Evolutionary conservation across 106 monocot genomes (phyloP).

Genomic region (Dendrobium nobile): DNA sequence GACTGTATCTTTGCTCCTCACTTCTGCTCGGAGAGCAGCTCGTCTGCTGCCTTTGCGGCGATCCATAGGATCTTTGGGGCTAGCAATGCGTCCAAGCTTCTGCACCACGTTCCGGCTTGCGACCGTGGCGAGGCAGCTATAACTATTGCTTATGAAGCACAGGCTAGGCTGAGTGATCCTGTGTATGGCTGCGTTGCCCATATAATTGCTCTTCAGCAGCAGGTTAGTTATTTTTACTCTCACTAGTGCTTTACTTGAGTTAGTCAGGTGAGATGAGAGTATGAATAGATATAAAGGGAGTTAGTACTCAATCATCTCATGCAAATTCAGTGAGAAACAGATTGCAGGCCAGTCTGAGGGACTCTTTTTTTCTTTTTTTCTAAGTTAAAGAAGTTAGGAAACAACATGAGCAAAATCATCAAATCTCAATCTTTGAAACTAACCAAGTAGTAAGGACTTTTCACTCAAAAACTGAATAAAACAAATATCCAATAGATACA

Average conservation of each 20-base stretch:
- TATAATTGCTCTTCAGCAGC: constrained; percentile 67
- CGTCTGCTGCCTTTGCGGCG: constrained; percentile 37
- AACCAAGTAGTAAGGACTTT: too few species aligned
- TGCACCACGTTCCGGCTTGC: constrained; percentile 25
- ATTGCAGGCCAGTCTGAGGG: too few species aligned
- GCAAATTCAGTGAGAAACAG: too few species aligned
- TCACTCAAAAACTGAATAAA: too few species aligned
- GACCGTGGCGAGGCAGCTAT: constrained; percentile 56
- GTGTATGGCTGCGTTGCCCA: constrained; percentile 66
- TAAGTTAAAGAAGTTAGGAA: too few species aligned
- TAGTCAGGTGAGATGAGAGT: too few species aligned
- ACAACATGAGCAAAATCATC: too few species aligned
- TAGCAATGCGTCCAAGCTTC: constrained; percentile 67
- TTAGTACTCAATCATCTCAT: too few species aligned
- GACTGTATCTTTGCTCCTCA: constrained; percentile 61
- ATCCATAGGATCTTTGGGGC: constrained; percentile 72
- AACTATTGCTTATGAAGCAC: constrained; percentile 67
- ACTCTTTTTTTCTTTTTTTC: too few species aligned
- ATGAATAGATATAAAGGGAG: too few species aligned
- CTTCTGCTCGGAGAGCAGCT: constrained; percentile 47
- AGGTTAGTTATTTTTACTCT: constrained; percentile 18
- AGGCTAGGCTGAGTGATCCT: constrained; percentile 51
- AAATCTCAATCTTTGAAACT: too few species aligned
- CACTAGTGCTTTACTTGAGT: neutral
- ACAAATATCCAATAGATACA: too few species aligned